phyloP scores from a whole-genome alignment of 2,329 filamentous ascomycete genomes.

The Fusarium solani-melongenae region DNA sequence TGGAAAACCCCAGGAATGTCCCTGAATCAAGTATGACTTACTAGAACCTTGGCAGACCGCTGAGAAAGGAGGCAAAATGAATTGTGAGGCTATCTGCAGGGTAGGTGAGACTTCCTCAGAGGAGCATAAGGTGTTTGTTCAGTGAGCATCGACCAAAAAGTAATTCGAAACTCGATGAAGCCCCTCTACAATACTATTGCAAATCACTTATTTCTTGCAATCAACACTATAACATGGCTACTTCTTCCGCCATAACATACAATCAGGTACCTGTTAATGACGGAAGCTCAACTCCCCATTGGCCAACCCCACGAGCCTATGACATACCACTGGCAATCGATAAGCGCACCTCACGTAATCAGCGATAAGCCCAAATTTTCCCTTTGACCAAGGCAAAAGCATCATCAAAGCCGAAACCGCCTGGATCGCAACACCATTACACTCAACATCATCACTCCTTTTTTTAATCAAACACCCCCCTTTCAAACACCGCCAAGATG shows the following conservation, averaged over 20 bases:
- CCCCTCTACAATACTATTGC: neutral
- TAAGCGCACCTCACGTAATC: slow-evolving; percentile 39
- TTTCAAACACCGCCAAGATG: slow-evolving; percentile 48
- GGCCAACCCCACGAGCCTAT: neutral
- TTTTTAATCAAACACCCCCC: neutral
- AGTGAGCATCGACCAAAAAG: neutral
- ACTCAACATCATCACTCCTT: neutral
- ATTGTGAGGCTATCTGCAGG: neutral
- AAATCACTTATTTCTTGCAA: neutral
- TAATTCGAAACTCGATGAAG: neutral
- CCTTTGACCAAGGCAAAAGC: slow-evolving; percentile 1
- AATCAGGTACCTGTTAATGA: neutral
- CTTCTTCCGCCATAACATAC: neutral
- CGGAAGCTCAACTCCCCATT: neutral
- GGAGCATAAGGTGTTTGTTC: neutral
- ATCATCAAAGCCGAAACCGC: slow-evolving; percentile 19
- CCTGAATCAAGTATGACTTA: neutral
- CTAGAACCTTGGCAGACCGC: too few species aligned
- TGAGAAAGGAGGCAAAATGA: neutral
- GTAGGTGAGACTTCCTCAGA: neutral
- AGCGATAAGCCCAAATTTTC: slow-evolving; percentile 43
- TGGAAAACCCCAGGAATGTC: fast-evolving
- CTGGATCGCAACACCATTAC: slow-evolving; percentile 13
- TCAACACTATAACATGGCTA: neutral
- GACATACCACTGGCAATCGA: neutral